A percentile compares a stretch with the other conserved stretches of the same genome.
phyloP scores from a whole-genome alignment of 768 basidiomycete species.

The Macrolepiota fuliginosa region DNA sequence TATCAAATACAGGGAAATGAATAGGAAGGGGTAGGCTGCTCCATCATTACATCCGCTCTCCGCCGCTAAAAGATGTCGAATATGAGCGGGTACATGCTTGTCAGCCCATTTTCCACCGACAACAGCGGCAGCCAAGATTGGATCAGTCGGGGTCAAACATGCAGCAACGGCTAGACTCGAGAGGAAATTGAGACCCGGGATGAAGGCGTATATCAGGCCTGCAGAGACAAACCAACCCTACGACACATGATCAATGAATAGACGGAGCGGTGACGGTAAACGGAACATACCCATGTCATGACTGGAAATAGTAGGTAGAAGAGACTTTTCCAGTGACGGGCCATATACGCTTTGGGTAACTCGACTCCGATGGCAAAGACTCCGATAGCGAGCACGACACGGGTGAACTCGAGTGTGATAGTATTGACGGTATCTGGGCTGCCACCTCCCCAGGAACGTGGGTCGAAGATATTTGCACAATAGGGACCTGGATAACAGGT shows the following conservation, averaged over 20 bases:
- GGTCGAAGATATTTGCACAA: slow-evolving; percentile 78
- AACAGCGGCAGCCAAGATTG: slow-evolving; percentile 89
- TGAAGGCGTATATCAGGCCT: slow-evolving; percentile 85
- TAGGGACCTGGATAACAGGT: slow-evolving; percentile 61
- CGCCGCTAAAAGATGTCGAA: slow-evolving; percentile 61
- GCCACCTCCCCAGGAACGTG: slow-evolving; percentile 66
- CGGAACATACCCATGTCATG: slow-evolving; percentile 74
- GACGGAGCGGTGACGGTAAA: slow-evolving; percentile 4
- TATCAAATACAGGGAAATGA: slow-evolving; percentile 83
- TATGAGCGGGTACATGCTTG: slow-evolving; percentile 90
- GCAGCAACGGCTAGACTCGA: slow-evolving; percentile 89
- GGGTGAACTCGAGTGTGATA: slow-evolving; percentile 88
- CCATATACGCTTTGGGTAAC: slow-evolving; percentile 93
- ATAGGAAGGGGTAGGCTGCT: slow-evolving; percentile 94
- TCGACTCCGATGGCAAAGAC: slow-evolving; percentile 99
- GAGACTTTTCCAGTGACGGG: slow-evolving; percentile 88
- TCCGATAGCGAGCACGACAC: slow-evolving; percentile 92
- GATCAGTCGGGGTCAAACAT: slow-evolving; percentile 92
- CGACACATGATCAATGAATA: slow-evolving; percentile 13
- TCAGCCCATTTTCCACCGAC: slow-evolving; percentile 97
- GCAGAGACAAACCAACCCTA: slow-evolving; percentile 96
- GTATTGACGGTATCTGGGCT: slow-evolving; percentile 52
- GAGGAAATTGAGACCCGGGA: slow-evolving; percentile 88
- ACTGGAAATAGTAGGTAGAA: slow-evolving; percentile 80
- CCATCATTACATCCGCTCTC: slow-evolving; percentile 97